Percentiles rank a stretch among this genome's conserved stretches.
Conservation (phyloP, 805 yeast species). For the Saccharomyces mikatae region DNA sequence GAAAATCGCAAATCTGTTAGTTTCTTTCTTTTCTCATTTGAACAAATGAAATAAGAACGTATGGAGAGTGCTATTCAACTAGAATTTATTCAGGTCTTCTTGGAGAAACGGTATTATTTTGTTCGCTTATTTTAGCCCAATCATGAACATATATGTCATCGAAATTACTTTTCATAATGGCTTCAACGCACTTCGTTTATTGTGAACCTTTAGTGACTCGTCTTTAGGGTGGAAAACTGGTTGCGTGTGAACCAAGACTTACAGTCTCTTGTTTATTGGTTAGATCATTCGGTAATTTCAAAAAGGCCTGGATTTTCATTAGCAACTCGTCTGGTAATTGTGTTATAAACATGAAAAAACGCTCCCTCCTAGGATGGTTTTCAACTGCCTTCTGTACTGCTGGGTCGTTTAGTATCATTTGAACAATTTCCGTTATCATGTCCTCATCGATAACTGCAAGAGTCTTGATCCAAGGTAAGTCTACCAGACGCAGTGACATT, state of each 20-base stretch:
- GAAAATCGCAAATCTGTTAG: neutral
- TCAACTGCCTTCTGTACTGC: conserved; percentile 18
- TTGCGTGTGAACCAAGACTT: neutral
- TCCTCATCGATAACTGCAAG: conserved; percentile 20
- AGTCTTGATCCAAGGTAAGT: conserved; percentile 23
- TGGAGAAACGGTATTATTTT: neutral
- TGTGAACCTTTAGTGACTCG: neutral
- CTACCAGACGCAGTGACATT: neutral
- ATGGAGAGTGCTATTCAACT: too few relatives aligned
- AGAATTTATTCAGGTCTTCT: neutral
- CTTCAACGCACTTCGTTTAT: neutral
- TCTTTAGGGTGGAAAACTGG: neutral
- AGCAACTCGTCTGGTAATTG: conserved; percentile 23
- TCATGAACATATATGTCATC: neutral
- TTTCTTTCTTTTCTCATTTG: neutral
- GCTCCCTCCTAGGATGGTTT: conserved; percentile 15
- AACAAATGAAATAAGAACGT: neutral
- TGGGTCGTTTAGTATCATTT: conserved; percentile 18
- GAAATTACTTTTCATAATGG: neutral
- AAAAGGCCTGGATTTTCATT: conserved; percentile 6
- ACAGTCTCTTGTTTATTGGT: neutral
- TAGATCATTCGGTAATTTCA: neutral
- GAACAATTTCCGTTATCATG: conserved; percentile 18
- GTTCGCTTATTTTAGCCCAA: neutral
- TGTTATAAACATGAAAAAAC: conserved; percentile 16